Percentiles rank a stretch among this genome's conserved stretches.
Evolutionary conservation across 768 basidiomycete species (phyloP).

Genomic region (Termitomyces sp.): DNA sequence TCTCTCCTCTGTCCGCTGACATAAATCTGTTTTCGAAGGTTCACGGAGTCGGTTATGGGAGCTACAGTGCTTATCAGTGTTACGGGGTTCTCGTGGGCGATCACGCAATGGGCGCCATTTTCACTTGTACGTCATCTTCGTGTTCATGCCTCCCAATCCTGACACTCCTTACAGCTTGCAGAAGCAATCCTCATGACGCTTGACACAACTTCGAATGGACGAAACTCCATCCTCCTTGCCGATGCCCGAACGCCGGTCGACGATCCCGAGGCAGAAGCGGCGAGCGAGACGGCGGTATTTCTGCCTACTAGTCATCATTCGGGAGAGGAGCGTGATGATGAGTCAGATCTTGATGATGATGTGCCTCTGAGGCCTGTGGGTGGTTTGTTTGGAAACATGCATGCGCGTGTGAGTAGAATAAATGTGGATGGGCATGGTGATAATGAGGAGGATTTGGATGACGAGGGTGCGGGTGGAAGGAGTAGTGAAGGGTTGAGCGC

Average conservation of each 20-base stretch:
- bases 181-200: slow-evolving; percentile 78
- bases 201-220: slow-evolving; percentile 26
- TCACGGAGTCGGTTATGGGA: slow-evolving; percentile 62
- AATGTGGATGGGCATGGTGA: slow-evolving; percentile 26
- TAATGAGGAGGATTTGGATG: slow-evolving; percentile 21
- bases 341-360: slow-evolving; percentile 10
- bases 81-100: slow-evolving; percentile 90
- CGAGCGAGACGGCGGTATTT: slow-evolving; percentile 18
- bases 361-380: not conserved
- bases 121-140: slow-evolving; percentile 54
- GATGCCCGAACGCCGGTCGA: slow-evolving; percentile 37
- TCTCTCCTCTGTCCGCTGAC: not conserved
- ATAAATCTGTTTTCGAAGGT: slow-evolving; percentile 32
- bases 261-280: slow-evolving; percentile 26
- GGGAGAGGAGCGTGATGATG: not conserved
- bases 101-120: slow-evolving; percentile 92
- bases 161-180: slow-evolving; percentile 49
- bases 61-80: slow-evolving; percentile 73
- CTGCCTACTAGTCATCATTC: not conserved
- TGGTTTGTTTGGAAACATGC: slow-evolving; percentile 34
- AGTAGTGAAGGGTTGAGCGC: slow-evolving; percentile 44
- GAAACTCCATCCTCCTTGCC: slow-evolving; percentile 34
- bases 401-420: slow-evolving; percentile 44
- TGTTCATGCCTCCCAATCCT: not conserved
- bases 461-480: slow-evolving; percentile 2